Base-by-base conservation (phyloP, 805 yeast species). In the Nakazawaea molendinolei region DNA sequence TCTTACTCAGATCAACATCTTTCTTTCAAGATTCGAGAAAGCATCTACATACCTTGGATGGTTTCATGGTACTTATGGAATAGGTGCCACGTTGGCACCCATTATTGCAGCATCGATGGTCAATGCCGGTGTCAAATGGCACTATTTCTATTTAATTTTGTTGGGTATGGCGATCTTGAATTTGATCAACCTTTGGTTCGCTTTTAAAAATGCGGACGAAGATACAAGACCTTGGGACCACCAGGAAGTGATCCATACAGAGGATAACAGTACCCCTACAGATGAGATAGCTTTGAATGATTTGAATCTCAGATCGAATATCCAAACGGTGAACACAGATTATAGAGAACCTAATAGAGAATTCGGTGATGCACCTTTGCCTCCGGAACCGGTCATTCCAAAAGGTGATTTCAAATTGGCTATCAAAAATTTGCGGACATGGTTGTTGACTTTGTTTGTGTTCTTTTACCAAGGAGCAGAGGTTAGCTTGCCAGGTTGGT, bases 41-140 rank as follows among this genome's bases (percentile, higher is more conserved):
- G 67, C 74, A 33, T 75, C 81, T 31, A 71, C 68, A 36, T 62
- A 72, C 40, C 63, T 80, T 56, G 84, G 89, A 1, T 53, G 65
- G 18, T 60, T 72, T 40, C 92, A 83, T 57, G 89, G 85, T 1
- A 50, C 65, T 10, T 83, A 81, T 53, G 94, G 94, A 1, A 46
- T 75, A 3, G 87, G 89, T 2, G 85, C 87, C 1, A 76, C 84
- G 31, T 44, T 77, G 1, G 69, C 86, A 2, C 89, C 94, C 2
- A 67, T 84, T 14, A 51, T 77, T 21, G 78, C 80, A 3, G 73
- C 85, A 0, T 55, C 67, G 1, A 61, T 79, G 67, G 65, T 74
- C 13, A 60, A 65, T 29, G 43, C 50, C 0, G 76, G 75, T 3
- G 50, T 66, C n/a, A 44, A 46, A 36, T 79, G 86, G 86, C 61